A percentile compares a stretch with the other conserved stretches of the same genome.
Conservation (phyloP, 108 stramenopile species). For the Hondaea fermentalgiana region DNA sequence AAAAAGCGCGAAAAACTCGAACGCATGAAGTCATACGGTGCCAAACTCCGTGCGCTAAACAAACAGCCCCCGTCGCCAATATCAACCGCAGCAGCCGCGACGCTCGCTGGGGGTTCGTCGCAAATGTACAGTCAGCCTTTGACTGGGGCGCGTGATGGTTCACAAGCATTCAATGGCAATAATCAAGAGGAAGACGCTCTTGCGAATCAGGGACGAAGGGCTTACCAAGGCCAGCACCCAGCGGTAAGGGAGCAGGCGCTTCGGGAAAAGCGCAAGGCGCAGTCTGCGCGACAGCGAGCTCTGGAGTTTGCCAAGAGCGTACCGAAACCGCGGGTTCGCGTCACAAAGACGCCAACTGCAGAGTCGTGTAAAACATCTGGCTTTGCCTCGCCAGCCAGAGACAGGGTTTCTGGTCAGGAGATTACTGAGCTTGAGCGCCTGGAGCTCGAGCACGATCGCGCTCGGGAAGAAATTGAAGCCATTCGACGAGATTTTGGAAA, state of each 20-base stretch:
- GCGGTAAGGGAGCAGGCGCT: neutral
- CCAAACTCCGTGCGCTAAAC: neutral
- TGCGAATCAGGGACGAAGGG: neutral
- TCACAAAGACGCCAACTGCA: neutral
- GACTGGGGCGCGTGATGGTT: too few relatives aligned
- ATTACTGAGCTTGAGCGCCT: neutral
- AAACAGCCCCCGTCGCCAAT: neutral
- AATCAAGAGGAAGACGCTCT: neutral
- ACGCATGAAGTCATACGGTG: slow-evolving; percentile 29
- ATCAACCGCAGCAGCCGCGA: neutral
- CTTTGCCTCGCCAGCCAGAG: neutral
- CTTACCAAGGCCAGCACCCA: neutral
- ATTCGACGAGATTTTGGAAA: neutral
- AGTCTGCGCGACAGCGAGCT: slow-evolving; percentile 15
- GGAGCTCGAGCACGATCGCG: neutral
- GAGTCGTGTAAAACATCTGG: neutral
- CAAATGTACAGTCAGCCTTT: too few relatives aligned
- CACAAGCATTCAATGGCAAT: neutral
- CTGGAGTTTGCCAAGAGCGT: slow-evolving; percentile 31
- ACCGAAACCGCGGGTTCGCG: slow-evolving; percentile 13
- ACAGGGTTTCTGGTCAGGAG: neutral
- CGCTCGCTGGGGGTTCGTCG: neutral
- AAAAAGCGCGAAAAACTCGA: slow-evolving; percentile 25
- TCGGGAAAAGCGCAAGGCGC: neutral
- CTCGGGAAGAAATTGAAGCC: neutral